Evolutionary conservation across 768 basidiomycete species (phyloP).

Genomic region (Pleurotus cornucopiae): DNA sequence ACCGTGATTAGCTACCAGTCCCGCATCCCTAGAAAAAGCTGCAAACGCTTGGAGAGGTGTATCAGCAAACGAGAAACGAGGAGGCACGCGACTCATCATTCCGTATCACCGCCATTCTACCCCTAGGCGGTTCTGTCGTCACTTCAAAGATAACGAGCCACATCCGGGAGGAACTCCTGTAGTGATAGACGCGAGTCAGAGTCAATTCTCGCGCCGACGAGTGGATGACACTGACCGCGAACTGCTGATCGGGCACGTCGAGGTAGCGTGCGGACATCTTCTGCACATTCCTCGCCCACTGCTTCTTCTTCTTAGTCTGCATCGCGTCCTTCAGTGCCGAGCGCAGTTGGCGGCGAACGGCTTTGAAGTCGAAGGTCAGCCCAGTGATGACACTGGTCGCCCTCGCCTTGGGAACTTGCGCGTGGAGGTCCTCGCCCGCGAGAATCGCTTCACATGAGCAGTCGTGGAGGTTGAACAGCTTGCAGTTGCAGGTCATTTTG

Average conservation of each 20-base stretch:
- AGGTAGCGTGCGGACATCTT: neutral
- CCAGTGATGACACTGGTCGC: neutral
- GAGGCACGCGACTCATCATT: neutral
- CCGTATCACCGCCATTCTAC: neutral
- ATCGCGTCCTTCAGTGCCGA: neutral
- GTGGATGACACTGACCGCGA: neutral
- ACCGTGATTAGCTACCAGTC: neutral
- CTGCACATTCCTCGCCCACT: neutral
- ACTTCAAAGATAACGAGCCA: neutral
- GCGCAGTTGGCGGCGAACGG: neutral
- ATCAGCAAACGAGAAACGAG: neutral
- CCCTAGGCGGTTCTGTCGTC: neutral
- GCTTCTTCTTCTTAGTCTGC: neutral
- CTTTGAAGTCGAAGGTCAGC: neutral
- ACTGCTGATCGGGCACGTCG: neutral
- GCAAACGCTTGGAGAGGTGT: neutral
- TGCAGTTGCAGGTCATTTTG: neutral
- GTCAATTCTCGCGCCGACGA: neutral
- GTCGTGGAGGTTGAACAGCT: neutral
- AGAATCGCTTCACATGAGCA: neutral
- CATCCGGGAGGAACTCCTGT: neutral
- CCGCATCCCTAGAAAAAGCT: neutral
- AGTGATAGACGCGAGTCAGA: neutral
- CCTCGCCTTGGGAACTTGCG: neutral
- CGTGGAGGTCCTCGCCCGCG: neutral